These are phyloP conservation scores for Pseudogymnoascus sp. DNA, from an alignment of 2,329 filamentous ascomycete species.

Conservation along the genomic window DNA sequence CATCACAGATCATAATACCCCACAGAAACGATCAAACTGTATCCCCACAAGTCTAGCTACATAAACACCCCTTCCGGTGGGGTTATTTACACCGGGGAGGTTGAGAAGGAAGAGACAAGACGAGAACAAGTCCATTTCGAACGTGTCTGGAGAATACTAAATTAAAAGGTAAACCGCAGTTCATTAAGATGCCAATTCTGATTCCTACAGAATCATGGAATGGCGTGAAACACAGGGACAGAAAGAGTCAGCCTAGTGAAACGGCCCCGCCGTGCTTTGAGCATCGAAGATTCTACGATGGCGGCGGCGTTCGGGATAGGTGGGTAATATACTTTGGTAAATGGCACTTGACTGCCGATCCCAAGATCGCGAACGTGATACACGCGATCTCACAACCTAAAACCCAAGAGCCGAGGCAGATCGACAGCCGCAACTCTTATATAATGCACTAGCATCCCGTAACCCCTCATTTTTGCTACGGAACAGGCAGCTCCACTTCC, in stretches of 20 bases:
- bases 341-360: constrained; percentile 3
- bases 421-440: background rate
- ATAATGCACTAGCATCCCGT: background rate
- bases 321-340: background rate
- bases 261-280: background rate
- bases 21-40: background rate
- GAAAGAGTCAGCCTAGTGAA: background rate
- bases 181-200: background rate
- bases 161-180: background rate
- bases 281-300: background rate
- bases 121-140: background rate
- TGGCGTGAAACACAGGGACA: background rate
- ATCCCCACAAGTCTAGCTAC: background rate
- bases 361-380: background rate
- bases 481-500: background rate
- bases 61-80: background rate
- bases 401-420: background rate
- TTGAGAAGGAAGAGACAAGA: background rate
- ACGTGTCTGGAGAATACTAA: background rate
- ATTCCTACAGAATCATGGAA: background rate
- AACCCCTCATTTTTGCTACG: background rate
- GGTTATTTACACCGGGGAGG: background rate
- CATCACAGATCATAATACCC: background rate
- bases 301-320: background rate
- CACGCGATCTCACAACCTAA: background rate